A percentile compares a stretch with the other conserved stretches of the same genome.
These are phyloP conservation scores for Yamadazyma phyllophila DNA, from an alignment of 805 yeast genomes.

Conservation along the genomic window DNA sequence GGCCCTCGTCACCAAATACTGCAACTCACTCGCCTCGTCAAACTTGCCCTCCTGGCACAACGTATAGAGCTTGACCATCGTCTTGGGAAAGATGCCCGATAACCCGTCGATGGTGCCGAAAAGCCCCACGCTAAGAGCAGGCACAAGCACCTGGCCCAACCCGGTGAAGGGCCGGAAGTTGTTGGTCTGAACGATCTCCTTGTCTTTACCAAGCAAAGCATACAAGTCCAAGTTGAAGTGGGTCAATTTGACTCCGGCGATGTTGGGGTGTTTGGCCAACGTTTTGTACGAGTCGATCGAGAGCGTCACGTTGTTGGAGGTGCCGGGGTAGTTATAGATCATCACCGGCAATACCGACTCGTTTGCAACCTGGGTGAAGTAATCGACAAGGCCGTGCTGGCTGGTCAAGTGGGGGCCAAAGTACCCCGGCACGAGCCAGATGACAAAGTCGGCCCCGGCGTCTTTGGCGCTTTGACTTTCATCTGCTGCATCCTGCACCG, in stretches of 20 bases:
- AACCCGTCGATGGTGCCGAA: conserved; percentile 26
- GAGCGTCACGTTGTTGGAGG: conserved; percentile 29
- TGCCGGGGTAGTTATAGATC: conserved; percentile 38
- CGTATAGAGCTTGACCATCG: conserved; percentile 17
- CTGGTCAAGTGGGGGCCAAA: conserved; percentile 30
- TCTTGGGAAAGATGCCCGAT: conserved; percentile 22
- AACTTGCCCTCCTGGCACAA: conserved; percentile 16
- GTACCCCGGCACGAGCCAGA: conserved; percentile 34
- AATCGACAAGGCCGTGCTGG: conserved; percentile 32
- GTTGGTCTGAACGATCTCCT: conserved; percentile 10
- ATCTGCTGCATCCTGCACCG: conserved; percentile 24
- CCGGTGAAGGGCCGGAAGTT: conserved; percentile 26
- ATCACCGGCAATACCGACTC: conserved; percentile 32
- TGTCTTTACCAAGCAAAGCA: conserved; percentile 18
- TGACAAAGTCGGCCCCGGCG: conserved; percentile 35
- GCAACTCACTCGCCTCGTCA: conserved; percentile 21
- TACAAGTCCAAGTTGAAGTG: conserved; percentile 23
- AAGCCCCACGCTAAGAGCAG: conserved; percentile 23
- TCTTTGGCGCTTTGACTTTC: conserved; percentile 22
- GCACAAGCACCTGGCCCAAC: conserved; percentile 24
- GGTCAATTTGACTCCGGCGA: conserved; percentile 33
- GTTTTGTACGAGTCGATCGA: conserved; percentile 20
- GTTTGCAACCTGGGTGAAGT: conserved; percentile 29
- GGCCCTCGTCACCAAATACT: conserved; percentile 19
- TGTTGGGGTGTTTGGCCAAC: conserved; percentile 31